A percentile compares a stretch with the other conserved stretches of the same genome.
Evolutionary conservation across 164 flowering plant genomes (phyloP).

Genomic region (Paratinospora sagittata): DNA sequence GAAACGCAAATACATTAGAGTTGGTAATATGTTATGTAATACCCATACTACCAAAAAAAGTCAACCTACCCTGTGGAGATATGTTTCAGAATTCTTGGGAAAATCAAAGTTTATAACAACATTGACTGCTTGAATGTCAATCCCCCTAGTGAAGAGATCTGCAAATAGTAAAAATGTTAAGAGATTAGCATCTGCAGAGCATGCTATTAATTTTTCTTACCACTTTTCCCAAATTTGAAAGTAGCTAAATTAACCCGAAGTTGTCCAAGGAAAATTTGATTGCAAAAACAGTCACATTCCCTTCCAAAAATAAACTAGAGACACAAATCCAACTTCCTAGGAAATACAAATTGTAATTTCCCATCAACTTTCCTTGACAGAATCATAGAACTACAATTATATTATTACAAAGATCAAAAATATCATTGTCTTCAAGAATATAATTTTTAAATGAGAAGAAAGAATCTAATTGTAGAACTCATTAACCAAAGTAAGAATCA

Average conservation of each 20-base stretch:
- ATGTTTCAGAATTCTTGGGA: slow-evolving; percentile 93
- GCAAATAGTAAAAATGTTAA: slow-evolving; percentile 16
- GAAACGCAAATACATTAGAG: slow-evolving; percentile 8
- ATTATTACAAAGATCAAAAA: neutral
- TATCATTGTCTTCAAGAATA: neutral
- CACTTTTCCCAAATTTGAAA: neutral
- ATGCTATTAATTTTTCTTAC: neutral
- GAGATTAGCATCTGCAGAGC: neutral
- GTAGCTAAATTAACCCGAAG: neutral
- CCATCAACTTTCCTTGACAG: neutral
- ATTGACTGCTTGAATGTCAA: slow-evolving; percentile 99
- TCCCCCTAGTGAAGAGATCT: slow-evolving; percentile 97
- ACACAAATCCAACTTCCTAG: neutral
- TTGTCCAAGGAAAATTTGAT: neutral
- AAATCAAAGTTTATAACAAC: slow-evolving; percentile 98
- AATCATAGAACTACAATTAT: neutral
- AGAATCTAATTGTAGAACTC: neutral
- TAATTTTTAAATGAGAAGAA: neutral
- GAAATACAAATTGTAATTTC: neutral
- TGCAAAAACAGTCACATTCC: neutral
- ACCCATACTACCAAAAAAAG: neutral
- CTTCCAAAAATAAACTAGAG: neutral
- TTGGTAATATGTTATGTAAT: neutral
- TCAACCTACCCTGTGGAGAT: slow-evolving; percentile 81
- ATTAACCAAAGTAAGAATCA: neutral